A percentile compares a stretch with the other conserved stretches of the same genome.
phyloP scores from a whole-genome alignment of 129 eudicot genomes.

The Erigeron canadensis region DNA sequence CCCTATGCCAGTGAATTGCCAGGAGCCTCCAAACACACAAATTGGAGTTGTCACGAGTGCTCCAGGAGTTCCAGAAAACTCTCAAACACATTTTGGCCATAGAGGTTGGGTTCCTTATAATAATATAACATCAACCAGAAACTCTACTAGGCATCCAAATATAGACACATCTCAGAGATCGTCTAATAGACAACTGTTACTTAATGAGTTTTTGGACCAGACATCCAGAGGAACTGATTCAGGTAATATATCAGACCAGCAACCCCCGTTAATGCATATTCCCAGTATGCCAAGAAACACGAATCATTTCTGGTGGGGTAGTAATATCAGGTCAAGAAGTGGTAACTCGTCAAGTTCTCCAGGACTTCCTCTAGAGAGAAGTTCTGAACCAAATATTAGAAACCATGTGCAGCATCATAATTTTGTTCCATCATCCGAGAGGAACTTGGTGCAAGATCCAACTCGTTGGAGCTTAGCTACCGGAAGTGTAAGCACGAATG shows the following conservation, averaged over 20 bases:
- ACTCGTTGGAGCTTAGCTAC: constrained; percentile 51
- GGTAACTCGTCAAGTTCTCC: constrained; percentile 43
- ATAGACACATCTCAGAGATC: constrained; percentile 25
- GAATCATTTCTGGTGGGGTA: constrained; percentile 47
- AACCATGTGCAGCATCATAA: constrained; percentile 41
- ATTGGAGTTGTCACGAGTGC: constrained; percentile 35
- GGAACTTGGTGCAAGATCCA: constrained; percentile 54
- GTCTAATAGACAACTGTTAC: constrained; percentile 37
- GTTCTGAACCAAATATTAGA: constrained; percentile 46
- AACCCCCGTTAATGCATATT: constrained; percentile 36
- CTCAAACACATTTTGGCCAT: constrained; percentile 38
- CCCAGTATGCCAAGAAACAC: constrained; percentile 44
- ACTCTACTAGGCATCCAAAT: constrained; percentile 36
- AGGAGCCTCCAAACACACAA: constrained; percentile 43
- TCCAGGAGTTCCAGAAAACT: constrained; percentile 37
- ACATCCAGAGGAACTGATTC: constrained; percentile 26
- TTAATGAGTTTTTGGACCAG: constrained; percentile 47
- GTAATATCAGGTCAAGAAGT: constrained; percentile 37
- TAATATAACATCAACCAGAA: constrained; percentile 30
- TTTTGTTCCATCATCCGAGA: constrained; percentile 48
- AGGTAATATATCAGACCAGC: constrained; percentile 32
- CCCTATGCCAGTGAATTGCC: constrained; percentile 27
- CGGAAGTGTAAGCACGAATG: constrained; percentile 34
- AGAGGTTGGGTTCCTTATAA: constrained; percentile 30
- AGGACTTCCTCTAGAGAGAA: constrained; percentile 41